Percentiles rank a stretch among this genome's conserved stretches.
Evolutionary conservation across 2,329 filamentous ascomycete genomes (phyloP).

Genomic region (Tolypocladium inflatum): DNA sequence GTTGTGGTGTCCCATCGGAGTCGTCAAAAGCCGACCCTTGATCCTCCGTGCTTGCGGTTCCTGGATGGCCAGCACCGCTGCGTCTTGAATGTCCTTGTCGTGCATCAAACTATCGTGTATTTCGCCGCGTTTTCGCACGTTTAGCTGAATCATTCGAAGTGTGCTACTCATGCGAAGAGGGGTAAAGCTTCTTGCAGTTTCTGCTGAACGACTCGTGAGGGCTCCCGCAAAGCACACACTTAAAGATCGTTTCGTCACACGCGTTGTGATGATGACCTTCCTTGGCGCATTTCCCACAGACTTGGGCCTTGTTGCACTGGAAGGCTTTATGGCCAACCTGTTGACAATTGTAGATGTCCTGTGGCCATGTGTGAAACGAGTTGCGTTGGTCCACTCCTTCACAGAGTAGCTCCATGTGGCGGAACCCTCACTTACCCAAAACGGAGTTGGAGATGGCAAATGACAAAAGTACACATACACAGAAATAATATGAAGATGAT

Average conservation of each 20-base stretch:
- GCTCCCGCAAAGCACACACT: conserved; percentile 10
- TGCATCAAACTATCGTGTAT: conserved; percentile 11
- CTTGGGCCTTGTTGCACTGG: conserved; percentile 13
- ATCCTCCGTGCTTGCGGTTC: conserved; percentile 7
- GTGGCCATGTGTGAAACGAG: too few relatives aligned
- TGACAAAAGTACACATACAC: too few relatives aligned
- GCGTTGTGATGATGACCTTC: conserved; percentile 11
- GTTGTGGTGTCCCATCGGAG: conserved; percentile 7
- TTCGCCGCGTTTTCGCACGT: conserved; percentile 6
- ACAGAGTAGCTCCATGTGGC: too few relatives aligned
- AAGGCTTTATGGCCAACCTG: conserved; percentile 17
- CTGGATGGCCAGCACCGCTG: conserved; percentile 7
- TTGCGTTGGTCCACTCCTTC: too few relatives aligned
- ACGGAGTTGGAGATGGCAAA: too few relatives aligned
- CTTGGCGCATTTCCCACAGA: conserved; percentile 7
- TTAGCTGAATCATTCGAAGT: conserved; percentile 8
- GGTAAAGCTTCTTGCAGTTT: conserved; percentile 11
- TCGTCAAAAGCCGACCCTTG: conserved; percentile 7
- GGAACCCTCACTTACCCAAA: too few relatives aligned
- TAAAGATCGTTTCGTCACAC: conserved; percentile 7
- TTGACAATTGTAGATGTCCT: conserved; percentile 20
- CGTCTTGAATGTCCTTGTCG: conserved; percentile 7
- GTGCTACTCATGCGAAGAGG: conserved; percentile 8
- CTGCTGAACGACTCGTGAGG: conserved; percentile 13
- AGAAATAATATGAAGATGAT: too few relatives aligned